A percentile compares a stretch with the other conserved stretches of the same genome.
phyloP scores from a whole-genome alignment of 2,329 filamentous ascomycete species.

The Fusarium haematococcum region DNA sequence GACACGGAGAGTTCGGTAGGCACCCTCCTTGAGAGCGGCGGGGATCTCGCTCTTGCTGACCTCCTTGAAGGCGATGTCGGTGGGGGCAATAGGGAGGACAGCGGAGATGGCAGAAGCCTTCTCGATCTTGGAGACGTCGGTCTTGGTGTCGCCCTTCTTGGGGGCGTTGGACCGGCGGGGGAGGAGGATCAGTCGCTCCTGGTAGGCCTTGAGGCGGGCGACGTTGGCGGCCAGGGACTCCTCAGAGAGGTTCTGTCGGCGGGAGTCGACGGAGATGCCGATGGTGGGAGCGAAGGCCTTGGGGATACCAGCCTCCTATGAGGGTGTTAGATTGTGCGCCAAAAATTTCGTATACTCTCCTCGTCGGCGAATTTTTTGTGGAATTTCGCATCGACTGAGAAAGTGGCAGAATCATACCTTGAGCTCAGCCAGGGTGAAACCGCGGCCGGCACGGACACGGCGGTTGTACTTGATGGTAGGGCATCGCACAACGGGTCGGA shows the following conservation, averaged over 20 bases:
- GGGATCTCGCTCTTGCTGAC: slow-evolving; percentile 87
- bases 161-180: slow-evolving; percentile 93
- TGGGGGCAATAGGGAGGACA: slow-evolving; percentile 79
- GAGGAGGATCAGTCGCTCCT: slow-evolving; percentile 95
- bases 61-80: slow-evolving; percentile 73
- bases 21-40: slow-evolving; percentile 81
- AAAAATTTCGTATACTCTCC: background rate
- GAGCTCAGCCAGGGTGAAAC: slow-evolving; percentile 96
- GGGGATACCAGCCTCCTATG: slow-evolving; percentile 92
- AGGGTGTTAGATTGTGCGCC: slow-evolving; percentile 49
- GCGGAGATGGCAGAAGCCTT: slow-evolving; percentile 61
- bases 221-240: slow-evolving; percentile 96
- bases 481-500: slow-evolving; percentile 96
- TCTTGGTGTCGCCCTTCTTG: slow-evolving; percentile 93
- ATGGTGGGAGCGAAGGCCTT: slow-evolving; percentile 94
- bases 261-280: slow-evolving; percentile 96
- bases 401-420: slow-evolving; percentile 76
- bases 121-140: slow-evolving; percentile 78
- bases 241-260: slow-evolving; percentile 96
- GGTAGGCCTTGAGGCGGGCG: slow-evolving; percentile 97
- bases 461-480: slow-evolving; percentile 99
- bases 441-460: slow-evolving; percentile 93
- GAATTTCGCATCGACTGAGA: background rate
- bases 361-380: background rate
- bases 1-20: slow-evolving; percentile 87